Evolutionary conservation across 108 stramenopile species (phyloP).

Genomic region (Halocafeteria seosinensis): DNA sequence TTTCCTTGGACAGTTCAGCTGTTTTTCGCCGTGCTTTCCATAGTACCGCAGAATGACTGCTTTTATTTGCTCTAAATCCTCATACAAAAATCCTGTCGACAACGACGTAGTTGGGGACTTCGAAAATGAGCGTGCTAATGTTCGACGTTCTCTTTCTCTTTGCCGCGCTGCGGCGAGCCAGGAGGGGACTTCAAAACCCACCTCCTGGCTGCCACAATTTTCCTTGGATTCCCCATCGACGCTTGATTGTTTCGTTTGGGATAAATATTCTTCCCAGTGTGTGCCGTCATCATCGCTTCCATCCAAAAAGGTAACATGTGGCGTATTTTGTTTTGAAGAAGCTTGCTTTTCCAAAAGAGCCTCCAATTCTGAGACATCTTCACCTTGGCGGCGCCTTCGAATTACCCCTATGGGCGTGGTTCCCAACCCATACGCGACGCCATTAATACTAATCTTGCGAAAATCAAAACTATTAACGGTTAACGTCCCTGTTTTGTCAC

Average conservation of each 20-base stretch:
- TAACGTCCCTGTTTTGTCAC: constrained; percentile 44
- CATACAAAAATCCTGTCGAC: background rate
- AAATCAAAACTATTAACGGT: constrained; percentile 39
- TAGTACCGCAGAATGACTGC: too few species aligned
- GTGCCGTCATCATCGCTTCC: constrained; percentile 2
- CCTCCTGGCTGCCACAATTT: background rate
- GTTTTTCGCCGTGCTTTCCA: too few species aligned
- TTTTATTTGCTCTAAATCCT: too few species aligned
- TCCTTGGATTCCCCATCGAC: background rate
- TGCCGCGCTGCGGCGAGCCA: background rate
- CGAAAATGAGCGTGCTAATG: background rate
- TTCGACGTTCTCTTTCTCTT: background rate
- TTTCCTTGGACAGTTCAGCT: background rate
- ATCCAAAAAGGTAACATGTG: constrained; percentile 15
- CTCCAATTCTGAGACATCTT: constrained; percentile 9
- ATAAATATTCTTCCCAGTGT: constrained; percentile 5
- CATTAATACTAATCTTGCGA: constrained; percentile 17
- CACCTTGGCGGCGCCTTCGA: background rate
- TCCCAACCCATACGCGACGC: constrained; percentile 13
- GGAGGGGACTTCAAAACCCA: too few species aligned
- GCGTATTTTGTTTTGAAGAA: background rate
- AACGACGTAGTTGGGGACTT: too few species aligned
- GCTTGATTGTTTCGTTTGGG: background rate
- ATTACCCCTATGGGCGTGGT: constrained; percentile 17
- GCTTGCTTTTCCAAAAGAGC: constrained; percentile 25